Evolutionary conservation across 2,329 filamentous ascomycete genomes (phyloP).

Genomic region (Hypomyces perniciosus): DNA sequence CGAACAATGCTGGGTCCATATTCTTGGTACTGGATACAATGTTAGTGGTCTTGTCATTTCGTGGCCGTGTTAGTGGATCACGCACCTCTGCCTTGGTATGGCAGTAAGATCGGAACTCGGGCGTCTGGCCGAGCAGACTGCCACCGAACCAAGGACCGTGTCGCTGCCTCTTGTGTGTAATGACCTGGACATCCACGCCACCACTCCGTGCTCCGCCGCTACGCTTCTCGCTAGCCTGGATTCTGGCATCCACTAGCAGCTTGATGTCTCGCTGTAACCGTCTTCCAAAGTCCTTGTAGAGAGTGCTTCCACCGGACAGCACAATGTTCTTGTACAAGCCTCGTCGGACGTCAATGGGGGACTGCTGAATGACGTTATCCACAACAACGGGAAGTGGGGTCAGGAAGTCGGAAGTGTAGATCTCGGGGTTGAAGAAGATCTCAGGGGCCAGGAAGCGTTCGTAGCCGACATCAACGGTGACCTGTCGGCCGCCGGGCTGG

Average conservation of each 20-base stretch:
- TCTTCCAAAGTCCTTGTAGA: constrained; percentile 98
- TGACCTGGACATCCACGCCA: constrained; percentile 92
- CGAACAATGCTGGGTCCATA: constrained; percentile 93
- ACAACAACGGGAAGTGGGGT: constrained; percentile 92
- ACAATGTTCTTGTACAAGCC: constrained; percentile 99
- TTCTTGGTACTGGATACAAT: constrained; percentile 71
- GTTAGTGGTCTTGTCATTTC: constrained; percentile 17
- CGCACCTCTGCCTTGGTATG: constrained; percentile 77
- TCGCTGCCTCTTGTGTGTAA: constrained; percentile 93
- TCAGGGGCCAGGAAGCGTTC: constrained; percentile 97
- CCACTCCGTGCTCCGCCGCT: constrained; percentile 91
- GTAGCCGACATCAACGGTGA: constrained; percentile 89
- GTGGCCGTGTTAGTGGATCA: background rate
- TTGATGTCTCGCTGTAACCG: constrained; percentile 95
- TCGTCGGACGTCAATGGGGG: constrained; percentile 92
- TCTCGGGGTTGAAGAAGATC: constrained; percentile 99
- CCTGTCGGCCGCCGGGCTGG: constrained; percentile 77
- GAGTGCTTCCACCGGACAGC: constrained; percentile 88
- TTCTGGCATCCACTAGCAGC: constrained; percentile 87
- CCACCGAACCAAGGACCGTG: constrained; percentile 99
- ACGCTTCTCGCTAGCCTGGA: constrained; percentile 83
- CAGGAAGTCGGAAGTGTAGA: constrained; percentile 97
- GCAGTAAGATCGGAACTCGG: constrained; percentile 97
- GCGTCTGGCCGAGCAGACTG: constrained; percentile 91
- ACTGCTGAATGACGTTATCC: constrained; percentile 94